These are phyloP conservation scores for Ophiosphaerella narmari DNA, from an alignment of 2,329 filamentous ascomycete genomes.

Conservation along the genomic window DNA sequence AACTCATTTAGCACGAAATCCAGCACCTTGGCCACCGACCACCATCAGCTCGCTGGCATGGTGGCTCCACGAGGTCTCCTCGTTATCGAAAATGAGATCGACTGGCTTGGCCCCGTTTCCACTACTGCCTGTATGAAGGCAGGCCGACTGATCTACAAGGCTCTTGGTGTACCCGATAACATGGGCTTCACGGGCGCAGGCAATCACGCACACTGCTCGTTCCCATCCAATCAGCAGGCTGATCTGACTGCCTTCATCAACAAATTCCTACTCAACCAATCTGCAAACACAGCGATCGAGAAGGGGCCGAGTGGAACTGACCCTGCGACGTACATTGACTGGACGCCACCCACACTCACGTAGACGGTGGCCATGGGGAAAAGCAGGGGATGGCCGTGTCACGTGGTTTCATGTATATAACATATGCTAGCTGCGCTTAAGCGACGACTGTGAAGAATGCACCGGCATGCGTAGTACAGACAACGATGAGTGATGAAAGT, in stretches of 20 bases:
- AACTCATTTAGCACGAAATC: conserved; percentile 57
- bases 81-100: conserved; percentile 62
- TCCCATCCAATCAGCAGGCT: conserved; percentile 58
- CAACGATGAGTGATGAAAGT: neutral
- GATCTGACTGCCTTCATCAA: conserved; percentile 61
- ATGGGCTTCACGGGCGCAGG: conserved; percentile 64
- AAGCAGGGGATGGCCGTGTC: neutral
- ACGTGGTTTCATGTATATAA: conserved; percentile 19
- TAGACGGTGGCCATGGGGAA: conserved; percentile 14
- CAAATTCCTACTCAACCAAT: conserved; percentile 52
- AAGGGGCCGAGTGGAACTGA: conserved; percentile 39
- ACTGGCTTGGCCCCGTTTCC: conserved; percentile 63
- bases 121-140: conserved; percentile 64
- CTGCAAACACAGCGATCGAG: conserved; percentile 40
- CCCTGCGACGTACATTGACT: conserved; percentile 43
- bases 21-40: conserved; percentile 58
- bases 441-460: neutral
- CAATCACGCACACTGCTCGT: conserved; percentile 61
- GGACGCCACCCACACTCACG: conserved; percentile 41
- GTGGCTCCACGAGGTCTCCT: conserved; percentile 61
- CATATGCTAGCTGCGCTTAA: neutral
- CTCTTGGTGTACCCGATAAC: conserved; percentile 57
- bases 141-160: conserved; percentile 59
- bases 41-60: conserved; percentile 63
- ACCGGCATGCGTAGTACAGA: too few species aligned